Base-by-base conservation (phyloP, 495 filamentous ascomycete species). In the Penicillium flavigenum region DNA sequence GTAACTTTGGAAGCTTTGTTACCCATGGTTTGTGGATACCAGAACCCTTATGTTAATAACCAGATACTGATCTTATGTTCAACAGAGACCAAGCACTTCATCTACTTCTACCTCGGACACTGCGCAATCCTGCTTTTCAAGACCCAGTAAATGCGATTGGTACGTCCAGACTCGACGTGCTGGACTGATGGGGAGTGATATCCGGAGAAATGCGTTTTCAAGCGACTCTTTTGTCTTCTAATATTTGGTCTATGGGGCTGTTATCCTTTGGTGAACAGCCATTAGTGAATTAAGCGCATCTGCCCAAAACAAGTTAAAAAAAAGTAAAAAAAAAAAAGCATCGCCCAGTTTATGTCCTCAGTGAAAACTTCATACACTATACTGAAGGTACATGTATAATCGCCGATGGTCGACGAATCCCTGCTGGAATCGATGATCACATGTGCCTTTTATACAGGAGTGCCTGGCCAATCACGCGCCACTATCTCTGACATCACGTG, bases 31-130 rank as follows among this genome's bases (percentile, higher is more conserved):
- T 22, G 43, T 47, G 12, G 43, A 57, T 81, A 60, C 20, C 14
- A 20, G 6, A 42, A 31, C 26, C 7, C 22, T 3, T 47, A 9
- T 39, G 2, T 22, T 17, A 17, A 9, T 49, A 5, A 51, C 17
- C 24, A 26, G 27, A 43, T 17, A 24, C 20, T 29, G 26, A 58
- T 57, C 57, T 67, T 66, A 17, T 63, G 20, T 27, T 29, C 47
- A 26, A 4, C 77, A 97, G 92, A 99, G 72, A 97, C 94, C 41
- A 96, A 96, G 76, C 94, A 99, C 76, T 99, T 99, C 79, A 97
- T 98, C 71, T 99, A 99, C 80, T 99, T 99, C 82, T 98, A 98
- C 77, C 89, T 98, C 58, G 94, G 94, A 47, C 94, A 97, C 81
- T 96, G 90, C 72, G 94, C 94, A 19, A 97, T 99, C 66, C 86